phyloP scores from a whole-genome alignment of 192 early-diverging fungal genomes.

The Haplosporangium gracile region DNA sequence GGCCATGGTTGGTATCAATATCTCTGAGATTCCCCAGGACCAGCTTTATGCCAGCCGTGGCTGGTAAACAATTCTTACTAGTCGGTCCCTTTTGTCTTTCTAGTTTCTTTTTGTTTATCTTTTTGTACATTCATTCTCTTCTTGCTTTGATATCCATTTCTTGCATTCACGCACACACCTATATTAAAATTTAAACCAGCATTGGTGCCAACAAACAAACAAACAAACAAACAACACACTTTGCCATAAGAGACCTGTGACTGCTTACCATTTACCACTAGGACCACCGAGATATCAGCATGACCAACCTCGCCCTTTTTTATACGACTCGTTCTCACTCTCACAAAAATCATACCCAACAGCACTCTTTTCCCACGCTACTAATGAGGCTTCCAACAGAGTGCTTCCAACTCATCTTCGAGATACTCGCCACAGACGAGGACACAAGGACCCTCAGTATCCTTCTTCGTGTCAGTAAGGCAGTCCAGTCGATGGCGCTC shows the following conservation, averaged over 20 bases:
- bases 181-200: not conserved
- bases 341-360: not conserved
- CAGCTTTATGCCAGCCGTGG: conserved; percentile 75
- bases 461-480: not conserved
- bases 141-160: conserved; percentile 6
- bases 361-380: not conserved
- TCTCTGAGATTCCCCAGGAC: conserved; percentile 71
- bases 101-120: not conserved
- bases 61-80: conserved; percentile 60
- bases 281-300: too few species aligned
- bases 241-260: too few species aligned
- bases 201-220: not conserved
- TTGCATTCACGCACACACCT: not conserved
- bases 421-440: not conserved
- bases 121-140: conserved; percentile 1
- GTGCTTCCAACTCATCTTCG: conserved; percentile 2
- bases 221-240: not conserved
- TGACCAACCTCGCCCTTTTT: too few species aligned
- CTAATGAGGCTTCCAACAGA: not conserved
- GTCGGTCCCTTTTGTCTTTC: not conserved
- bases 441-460: not conserved
- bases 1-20: conserved; percentile 98
- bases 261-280: too few species aligned
- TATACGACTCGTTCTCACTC: too few species aligned
- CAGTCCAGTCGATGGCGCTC: not conserved